These are phyloP conservation scores for Dacryopinax primogenitus DNA, from an alignment of 768 basidiomycete species.

Conservation along the genomic window DNA sequence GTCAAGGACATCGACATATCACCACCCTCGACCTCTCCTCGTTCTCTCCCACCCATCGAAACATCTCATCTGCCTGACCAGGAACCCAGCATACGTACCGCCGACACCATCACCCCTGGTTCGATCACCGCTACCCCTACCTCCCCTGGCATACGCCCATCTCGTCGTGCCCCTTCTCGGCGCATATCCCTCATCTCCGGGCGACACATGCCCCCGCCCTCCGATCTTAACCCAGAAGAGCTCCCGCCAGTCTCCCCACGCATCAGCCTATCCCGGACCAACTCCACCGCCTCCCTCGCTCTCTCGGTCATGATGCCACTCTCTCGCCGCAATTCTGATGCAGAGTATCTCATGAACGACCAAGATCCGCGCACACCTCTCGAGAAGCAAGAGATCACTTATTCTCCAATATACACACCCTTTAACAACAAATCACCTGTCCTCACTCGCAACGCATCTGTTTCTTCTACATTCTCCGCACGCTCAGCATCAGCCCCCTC, in stretches of 20 bases:
- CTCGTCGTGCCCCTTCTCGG: conserved; percentile 14
- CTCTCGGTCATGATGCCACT: neutral
- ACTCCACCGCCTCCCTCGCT: neutral
- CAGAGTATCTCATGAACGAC: neutral
- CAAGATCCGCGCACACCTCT: neutral
- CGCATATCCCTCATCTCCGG: conserved; percentile 16
- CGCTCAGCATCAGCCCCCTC: neutral
- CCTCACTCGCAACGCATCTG: neutral
- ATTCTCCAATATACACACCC: neutral
- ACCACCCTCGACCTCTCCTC: conserved; percentile 9
- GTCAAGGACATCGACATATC: neutral
- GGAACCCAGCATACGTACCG: neutral
- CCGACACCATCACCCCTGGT: neutral
- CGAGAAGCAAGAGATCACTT: neutral
- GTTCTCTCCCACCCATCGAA: conserved; percentile 9
- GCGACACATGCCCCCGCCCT: conserved; percentile 11
- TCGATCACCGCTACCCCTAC: neutral
- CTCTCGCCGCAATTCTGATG: neutral
- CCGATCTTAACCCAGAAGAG: neutral
- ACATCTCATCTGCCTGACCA: neutral
- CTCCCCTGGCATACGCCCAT: neutral
- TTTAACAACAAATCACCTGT: neutral
- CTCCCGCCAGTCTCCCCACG: neutral
- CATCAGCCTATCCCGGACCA: neutral
- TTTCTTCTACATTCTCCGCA: conserved; percentile 9